These are phyloP conservation scores for Verticillium albo-atrum DNA, from an alignment of 2,329 filamentous ascomycete genomes.

Conservation along the genomic window DNA sequence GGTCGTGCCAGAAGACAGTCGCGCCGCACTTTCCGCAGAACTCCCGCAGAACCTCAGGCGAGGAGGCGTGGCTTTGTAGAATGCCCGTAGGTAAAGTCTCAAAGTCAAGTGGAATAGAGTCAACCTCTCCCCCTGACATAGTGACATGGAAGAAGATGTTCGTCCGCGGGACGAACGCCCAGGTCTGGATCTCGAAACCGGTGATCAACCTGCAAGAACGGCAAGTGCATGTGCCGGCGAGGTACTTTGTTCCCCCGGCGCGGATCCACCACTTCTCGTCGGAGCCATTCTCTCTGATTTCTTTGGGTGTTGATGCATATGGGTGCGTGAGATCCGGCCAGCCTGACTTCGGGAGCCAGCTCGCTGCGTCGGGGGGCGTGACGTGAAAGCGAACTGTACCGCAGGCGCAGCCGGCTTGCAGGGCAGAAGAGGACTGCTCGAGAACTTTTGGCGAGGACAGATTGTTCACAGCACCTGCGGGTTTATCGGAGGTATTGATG, in stretches of 20 bases:
- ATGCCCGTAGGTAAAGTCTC: conserved; percentile 29
- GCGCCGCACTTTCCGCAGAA: conserved; percentile 62
- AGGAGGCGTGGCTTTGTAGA: conserved; percentile 50
- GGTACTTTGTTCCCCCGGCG: conserved; percentile 41
- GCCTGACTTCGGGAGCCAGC: conserved; percentile 36
- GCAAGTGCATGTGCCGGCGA: conserved; percentile 59
- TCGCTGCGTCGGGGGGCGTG: conserved; percentile 45
- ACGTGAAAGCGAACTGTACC: conserved; percentile 51
- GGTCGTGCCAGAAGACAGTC: conserved; percentile 58
- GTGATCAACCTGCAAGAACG: conserved; percentile 54
- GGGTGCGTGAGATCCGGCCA: conserved; percentile 52
- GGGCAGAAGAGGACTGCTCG: conserved; percentile 14
- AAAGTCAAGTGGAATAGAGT: conserved; percentile 27
- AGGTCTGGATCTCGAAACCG: conserved; percentile 61
- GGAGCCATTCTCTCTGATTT: conserved; percentile 32
- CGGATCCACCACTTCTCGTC: conserved; percentile 59
- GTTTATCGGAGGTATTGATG: neutral
- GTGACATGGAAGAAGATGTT: conserved; percentile 46
- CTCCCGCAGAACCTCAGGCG: conserved; percentile 47
- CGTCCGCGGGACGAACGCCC: conserved; percentile 59
- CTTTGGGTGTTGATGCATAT: conserved; percentile 29
- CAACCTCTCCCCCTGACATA: neutral
- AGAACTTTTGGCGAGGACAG: neutral
- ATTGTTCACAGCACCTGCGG: neutral
- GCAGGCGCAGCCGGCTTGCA: conserved; percentile 50